Percentiles rank a stretch among this genome's conserved stretches.
Evolutionary conservation across 768 basidiomycete species (phyloP).

Genomic region (Boletus huronensis): DNA sequence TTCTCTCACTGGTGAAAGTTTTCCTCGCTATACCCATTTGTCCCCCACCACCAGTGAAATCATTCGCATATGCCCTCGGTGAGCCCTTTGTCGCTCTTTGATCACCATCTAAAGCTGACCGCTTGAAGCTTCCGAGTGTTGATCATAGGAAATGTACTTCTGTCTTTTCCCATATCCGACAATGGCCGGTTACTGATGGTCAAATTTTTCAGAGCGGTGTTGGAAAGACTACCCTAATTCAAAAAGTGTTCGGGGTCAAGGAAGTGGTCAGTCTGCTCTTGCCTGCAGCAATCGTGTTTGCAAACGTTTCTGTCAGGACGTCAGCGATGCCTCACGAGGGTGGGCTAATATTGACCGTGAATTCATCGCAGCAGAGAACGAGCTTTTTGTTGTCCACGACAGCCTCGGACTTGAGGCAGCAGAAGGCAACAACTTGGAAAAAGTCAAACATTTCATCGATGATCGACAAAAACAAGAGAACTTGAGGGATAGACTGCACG

Average conservation of each 20-base stretch:
- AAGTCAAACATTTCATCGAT: background rate
- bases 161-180: background rate
- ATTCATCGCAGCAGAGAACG: background rate
- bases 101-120: background rate
- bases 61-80: background rate
- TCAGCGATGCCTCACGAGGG: background rate
- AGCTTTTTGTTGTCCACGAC: background rate
- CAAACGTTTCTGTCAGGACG: background rate
- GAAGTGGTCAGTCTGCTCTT: background rate
- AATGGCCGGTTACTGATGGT: background rate
- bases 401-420: background rate
- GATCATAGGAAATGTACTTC: background rate
- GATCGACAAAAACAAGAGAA: too few species aligned
- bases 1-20: too few species aligned
- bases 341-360: background rate
- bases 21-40: too few species aligned
- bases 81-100: background rate
- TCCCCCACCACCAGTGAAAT: background rate
- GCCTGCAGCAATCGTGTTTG: too few species aligned
- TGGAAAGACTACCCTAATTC: background rate
- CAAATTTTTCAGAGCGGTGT: background rate
- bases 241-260: background rate
- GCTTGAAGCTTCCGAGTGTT: background rate
- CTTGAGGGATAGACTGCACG: too few species aligned
- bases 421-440: background rate